Percentiles rank a stretch among this genome's conserved stretches.
These are phyloP conservation scores for Colletotrichum somersetense DNA, from an alignment of 2,329 filamentous ascomycete genomes.

Conservation along the genomic window DNA sequence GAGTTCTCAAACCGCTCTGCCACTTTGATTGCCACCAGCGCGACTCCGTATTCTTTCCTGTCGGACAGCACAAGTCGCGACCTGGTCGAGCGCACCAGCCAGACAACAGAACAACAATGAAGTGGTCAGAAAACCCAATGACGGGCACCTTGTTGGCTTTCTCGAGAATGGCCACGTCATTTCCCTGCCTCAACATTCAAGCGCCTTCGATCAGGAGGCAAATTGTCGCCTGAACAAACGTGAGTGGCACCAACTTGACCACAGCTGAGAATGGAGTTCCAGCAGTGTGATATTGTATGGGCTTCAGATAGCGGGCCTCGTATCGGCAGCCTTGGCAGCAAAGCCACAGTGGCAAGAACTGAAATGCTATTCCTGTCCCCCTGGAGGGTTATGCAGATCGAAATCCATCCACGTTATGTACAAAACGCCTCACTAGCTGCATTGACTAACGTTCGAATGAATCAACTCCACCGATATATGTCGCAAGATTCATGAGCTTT, in stretches of 20 bases:
- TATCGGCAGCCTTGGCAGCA: neutral
- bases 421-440: neutral
- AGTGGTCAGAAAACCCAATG: neutral
- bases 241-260: neutral
- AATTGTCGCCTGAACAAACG: neutral
- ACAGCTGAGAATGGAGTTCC: neutral
- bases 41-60: neutral
- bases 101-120: neutral
- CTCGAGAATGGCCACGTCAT: neutral
- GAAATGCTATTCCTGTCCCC: accelerated
- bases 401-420: too few relatives aligned
- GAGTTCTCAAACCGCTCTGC: neutral
- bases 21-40: neutral
- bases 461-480: neutral
- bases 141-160: neutral
- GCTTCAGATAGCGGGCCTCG: neutral
- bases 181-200: neutral
- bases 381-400: neutral
- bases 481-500: neutral
- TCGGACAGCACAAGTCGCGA: neutral
- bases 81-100: neutral
- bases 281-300: neutral
- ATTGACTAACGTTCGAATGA: neutral
- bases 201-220: neutral
- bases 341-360: neutral